Conservation (phyloP, 257 asterid species). For the Ilex aquifolium region DNA sequence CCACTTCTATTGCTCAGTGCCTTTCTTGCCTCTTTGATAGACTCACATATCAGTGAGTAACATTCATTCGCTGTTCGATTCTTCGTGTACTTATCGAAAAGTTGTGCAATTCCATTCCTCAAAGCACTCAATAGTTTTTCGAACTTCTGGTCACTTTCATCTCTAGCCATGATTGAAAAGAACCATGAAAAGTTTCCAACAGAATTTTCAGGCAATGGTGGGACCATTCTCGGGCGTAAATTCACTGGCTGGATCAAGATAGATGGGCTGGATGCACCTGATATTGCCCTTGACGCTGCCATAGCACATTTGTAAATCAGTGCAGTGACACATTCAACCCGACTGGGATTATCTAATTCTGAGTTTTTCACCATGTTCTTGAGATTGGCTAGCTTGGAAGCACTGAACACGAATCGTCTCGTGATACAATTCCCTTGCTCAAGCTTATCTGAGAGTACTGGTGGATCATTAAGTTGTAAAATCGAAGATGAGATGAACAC, state of each 20-base stretch:
- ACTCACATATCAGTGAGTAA: no score
- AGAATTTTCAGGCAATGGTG: constrained; percentile 8
- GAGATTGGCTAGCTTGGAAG: constrained; percentile 1
- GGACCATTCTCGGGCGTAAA: constrained; percentile 7
- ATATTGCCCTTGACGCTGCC: background rate
- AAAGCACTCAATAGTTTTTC: no score
- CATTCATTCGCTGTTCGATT: no score
- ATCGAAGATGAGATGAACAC: background rate
- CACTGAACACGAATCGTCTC: background rate
- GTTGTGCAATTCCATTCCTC: no score
- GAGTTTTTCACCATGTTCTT: background rate
- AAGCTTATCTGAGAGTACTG: background rate
- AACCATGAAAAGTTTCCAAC: constrained; percentile 1
- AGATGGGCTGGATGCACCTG: constrained; percentile 1
- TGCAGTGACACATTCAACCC: constrained; percentile 8
- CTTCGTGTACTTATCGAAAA: no score
- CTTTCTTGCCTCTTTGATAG: no score
- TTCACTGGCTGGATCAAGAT: constrained; percentile 1
- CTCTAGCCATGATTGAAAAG: no score
- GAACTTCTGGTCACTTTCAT: no score
- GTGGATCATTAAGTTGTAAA: background rate
- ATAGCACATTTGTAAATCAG: constrained; percentile 9
- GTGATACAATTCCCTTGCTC: background rate
- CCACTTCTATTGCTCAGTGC: no score
- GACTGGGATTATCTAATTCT: constrained; percentile 9